phyloP scores from a whole-genome alignment of 192 early-diverging fungal species.

The Coemansia sp. region DNA sequence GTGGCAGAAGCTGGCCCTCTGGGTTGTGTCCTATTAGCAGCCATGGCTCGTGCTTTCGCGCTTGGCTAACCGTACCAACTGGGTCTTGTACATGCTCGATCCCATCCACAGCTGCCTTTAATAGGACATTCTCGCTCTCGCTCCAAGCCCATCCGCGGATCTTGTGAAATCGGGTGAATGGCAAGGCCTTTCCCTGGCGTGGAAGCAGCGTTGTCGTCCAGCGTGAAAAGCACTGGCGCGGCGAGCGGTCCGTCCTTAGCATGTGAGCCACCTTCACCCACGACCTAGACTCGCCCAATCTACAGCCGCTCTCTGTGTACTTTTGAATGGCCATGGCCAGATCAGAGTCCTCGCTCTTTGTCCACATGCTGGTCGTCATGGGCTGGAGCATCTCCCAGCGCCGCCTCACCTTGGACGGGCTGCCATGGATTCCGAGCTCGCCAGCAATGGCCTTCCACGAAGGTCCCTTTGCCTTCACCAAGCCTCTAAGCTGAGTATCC shows the following conservation, averaged over 20 bases:
- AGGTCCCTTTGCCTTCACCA: constrained; percentile 16
- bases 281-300: constrained; percentile 7
- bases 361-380: constrained; percentile 16
- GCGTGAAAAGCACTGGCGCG: constrained; percentile 34
- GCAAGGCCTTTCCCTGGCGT: constrained; percentile 17
- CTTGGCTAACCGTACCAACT: background rate
- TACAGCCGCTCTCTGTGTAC: constrained; percentile 7
- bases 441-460: constrained; percentile 30
- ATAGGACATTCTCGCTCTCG: constrained; percentile 8
- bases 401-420: constrained; percentile 19
- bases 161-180: constrained; percentile 23
- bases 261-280: constrained; percentile 28
- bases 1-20: background rate
- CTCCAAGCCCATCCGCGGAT: constrained; percentile 36
- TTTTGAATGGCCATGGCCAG: constrained; percentile 18
- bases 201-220: constrained; percentile 37
- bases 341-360: constrained; percentile 27
- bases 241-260: constrained; percentile 26
- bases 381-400: constrained; percentile 38
- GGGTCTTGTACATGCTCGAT: constrained; percentile 7
- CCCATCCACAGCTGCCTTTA: constrained; percentile 9
- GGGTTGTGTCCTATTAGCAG: constrained; percentile 11
- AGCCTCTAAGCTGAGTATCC: constrained; percentile 13
- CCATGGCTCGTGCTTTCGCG: constrained; percentile 33
- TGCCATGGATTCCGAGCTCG: constrained; percentile 29